Conservation (phyloP, 768 basidiomycete genomes). For the Daedaleopsis sinensis region DNA sequence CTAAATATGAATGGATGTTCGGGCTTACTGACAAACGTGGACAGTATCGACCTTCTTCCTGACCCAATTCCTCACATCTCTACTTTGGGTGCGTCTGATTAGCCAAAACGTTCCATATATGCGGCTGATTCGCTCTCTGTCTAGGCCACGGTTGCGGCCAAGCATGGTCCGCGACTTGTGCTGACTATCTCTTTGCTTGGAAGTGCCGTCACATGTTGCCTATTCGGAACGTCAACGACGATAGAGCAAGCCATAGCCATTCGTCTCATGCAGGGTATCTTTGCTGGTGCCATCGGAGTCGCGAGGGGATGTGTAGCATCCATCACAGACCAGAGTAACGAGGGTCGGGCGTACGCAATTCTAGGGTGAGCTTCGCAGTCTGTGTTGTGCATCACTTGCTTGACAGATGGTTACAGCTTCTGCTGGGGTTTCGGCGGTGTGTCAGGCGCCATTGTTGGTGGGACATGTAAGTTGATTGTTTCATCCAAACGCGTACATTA, state of each 20-base stretch:
- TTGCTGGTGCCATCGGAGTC: slow-evolving; percentile 93
- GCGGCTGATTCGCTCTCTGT: neutral
- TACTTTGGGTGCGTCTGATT: slow-evolving; percentile 73
- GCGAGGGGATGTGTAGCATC: slow-evolving; percentile 86
- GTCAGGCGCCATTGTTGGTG: slow-evolving; percentile 84
- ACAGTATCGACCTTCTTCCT: slow-evolving; percentile 86
- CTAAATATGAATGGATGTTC: neutral
- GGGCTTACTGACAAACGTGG: neutral
- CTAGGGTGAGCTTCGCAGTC: slow-evolving; percentile 59
- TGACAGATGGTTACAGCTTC: slow-evolving; percentile 52
- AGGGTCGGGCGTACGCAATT: slow-evolving; percentile 93
- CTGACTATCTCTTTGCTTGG: slow-evolving; percentile 85
- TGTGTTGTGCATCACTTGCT: neutral
- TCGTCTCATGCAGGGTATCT: slow-evolving; percentile 88
- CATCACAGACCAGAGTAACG: slow-evolving; percentile 90
- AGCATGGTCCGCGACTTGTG: slow-evolving; percentile 85
- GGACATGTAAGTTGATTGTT: slow-evolving; percentile 59
- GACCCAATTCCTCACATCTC: slow-evolving; percentile 92
- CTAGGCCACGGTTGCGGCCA: slow-evolving; percentile 91
- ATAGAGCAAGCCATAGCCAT: slow-evolving; percentile 82
- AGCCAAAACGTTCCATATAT: neutral
- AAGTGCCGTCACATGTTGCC: slow-evolving; percentile 74
- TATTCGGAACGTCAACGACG: slow-evolving; percentile 78
- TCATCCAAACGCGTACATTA: neutral
- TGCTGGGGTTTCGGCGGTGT: slow-evolving; percentile 98